phyloP scores from a whole-genome alignment of 1,284 basidiomycete species.

The Ganoderma meredithae region DNA sequence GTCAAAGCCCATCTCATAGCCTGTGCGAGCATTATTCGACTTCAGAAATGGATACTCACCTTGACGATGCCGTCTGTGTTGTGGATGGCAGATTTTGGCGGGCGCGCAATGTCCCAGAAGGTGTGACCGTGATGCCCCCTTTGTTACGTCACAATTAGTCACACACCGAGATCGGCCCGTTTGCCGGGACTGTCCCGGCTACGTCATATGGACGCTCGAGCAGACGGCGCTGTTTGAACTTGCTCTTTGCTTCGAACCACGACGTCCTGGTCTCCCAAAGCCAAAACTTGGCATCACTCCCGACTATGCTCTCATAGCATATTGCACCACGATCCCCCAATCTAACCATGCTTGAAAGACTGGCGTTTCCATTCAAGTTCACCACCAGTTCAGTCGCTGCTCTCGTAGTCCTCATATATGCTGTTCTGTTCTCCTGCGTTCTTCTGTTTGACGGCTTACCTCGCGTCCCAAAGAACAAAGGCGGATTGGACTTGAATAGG shows the following conservation, averaged over 20 bases:
- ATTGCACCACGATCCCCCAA: background rate
- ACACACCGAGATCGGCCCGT: background rate
- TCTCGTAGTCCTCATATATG: conserved; percentile 59
- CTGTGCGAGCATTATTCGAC: conserved; percentile 22
- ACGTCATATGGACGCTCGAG: conserved; percentile 5
- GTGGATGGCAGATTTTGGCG: conserved; percentile 31
- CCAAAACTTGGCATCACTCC: too few species aligned
- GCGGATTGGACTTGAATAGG: conserved; percentile 60
- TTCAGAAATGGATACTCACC: conserved; percentile 29
- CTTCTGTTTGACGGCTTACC: conserved; percentile 62
- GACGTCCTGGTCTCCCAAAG: conserved; percentile 1
- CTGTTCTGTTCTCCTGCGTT: conserved; percentile 58
- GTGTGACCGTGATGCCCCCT: conserved; percentile 23
- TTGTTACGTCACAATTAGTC: background rate
- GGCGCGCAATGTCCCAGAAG: conserved; percentile 21
- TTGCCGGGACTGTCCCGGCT: background rate
- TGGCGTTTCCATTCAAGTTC: conserved; percentile 37
- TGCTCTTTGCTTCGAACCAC: background rate
- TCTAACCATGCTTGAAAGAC: conserved; percentile 4
- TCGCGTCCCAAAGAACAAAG: conserved; percentile 51
- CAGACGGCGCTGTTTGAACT: background rate
- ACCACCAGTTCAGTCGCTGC: conserved; percentile 54
- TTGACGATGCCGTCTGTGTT: conserved; percentile 35
- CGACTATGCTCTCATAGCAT: background rate
- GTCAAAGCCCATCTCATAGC: conserved; percentile 24